A percentile compares a stretch with the other conserved stretches of the same genome.
phyloP scores from a whole-genome alignment of 2,329 filamentous ascomycete species.

The Aspergillus chevalieri region DNA sequence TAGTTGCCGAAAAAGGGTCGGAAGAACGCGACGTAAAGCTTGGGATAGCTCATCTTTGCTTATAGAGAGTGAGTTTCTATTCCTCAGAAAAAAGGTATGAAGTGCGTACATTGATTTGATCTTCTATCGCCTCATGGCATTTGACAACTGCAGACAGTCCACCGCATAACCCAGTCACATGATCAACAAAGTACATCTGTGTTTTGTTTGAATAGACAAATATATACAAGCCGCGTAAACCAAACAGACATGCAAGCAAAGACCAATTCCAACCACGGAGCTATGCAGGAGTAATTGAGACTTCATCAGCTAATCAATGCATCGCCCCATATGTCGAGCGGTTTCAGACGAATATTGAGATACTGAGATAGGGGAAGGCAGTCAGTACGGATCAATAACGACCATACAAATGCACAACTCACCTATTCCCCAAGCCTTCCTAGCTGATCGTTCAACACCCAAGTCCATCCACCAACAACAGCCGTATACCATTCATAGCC shows the following conservation, averaged over 20 bases:
- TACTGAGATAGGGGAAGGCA: too few relatives aligned
- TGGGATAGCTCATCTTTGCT: background rate
- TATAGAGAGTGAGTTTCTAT: background rate
- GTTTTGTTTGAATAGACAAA: too few relatives aligned
- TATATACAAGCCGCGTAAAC: background rate
- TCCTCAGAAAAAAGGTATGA: too few relatives aligned
- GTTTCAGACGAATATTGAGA: too few relatives aligned
- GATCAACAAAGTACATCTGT: too few relatives aligned
- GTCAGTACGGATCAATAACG: too few relatives aligned
- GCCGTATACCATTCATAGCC: background rate
- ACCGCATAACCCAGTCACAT: too few relatives aligned
- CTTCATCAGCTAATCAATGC: too few relatives aligned
- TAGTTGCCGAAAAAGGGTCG: conserved; percentile 17
- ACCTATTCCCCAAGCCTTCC: background rate
- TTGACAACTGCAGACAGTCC: too few relatives aligned
- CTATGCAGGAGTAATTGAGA: background rate
- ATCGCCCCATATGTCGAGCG: too few relatives aligned
- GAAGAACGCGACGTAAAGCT: background rate
- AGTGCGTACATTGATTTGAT: too few relatives aligned
- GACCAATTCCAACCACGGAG: background rate
- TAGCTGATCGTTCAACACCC: background rate
- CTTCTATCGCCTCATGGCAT: too few relatives aligned
- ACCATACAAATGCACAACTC: background rate
- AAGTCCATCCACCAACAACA: background rate
- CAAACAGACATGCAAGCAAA: background rate